Percentiles rank a stretch among this genome's conserved stretches.
Conservation (phyloP, 805 yeast genomes). For the Spathaspora gorwiae region DNA sequence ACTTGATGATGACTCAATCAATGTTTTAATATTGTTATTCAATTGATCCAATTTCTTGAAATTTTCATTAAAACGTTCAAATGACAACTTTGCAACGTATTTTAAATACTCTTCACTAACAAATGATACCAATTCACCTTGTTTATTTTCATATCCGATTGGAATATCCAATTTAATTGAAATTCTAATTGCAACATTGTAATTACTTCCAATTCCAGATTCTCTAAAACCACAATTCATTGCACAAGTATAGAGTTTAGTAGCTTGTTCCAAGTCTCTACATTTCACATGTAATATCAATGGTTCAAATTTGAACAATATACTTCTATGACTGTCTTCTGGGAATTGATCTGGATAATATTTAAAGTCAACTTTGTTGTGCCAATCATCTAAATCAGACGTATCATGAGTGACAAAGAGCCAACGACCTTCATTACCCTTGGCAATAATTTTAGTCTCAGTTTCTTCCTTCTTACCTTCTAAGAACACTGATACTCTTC, state of each 20-base stretch:
- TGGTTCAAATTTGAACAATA: constrained; percentile 80
- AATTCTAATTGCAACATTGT: constrained; percentile 72
- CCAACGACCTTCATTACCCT: constrained; percentile 86
- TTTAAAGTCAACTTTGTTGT: constrained; percentile 24
- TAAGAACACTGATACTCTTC: constrained; percentile 75
- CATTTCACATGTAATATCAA: constrained; percentile 81
- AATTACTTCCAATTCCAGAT: constrained; percentile 77
- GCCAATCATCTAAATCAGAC: constrained; percentile 46
- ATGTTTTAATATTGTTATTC: constrained; percentile 34
- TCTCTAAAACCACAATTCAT: constrained; percentile 86
- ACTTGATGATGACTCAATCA: constrained; percentile 12
- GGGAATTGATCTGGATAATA: constrained; percentile 4
- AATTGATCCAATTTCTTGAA: constrained; percentile 49
- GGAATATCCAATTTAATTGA: constrained; percentile 75
- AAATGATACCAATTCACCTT: constrained; percentile 30
- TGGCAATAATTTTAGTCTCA: constrained; percentile 58
- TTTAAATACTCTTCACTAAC: constrained; percentile 52
- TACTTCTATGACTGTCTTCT: constrained; percentile 36
- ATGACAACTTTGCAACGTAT: constrained; percentile 49
- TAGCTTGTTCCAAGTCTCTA: constrained; percentile 54
- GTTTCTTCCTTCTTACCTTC: constrained; percentile 56
- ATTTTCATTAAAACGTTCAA: constrained; percentile 66
- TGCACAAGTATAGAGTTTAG: constrained; percentile 60
- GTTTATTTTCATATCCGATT: constrained; percentile 49
- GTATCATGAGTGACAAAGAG: constrained; percentile 70